Base-by-base conservation (phyloP, 1,284 basidiomycete genomes). In the Ustilago tritici region DNA sequence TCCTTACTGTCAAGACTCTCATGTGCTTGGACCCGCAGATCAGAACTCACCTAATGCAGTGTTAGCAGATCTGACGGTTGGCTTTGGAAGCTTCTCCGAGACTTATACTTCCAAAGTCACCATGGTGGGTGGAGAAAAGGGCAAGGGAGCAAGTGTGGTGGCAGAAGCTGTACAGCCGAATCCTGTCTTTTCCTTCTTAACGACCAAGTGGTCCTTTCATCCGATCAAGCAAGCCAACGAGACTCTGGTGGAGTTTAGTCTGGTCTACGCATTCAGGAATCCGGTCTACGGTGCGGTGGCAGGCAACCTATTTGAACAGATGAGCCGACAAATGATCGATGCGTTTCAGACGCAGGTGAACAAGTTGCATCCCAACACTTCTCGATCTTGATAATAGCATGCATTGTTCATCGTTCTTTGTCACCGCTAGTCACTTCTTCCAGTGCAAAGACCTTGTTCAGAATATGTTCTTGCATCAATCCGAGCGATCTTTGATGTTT, bases 31-130 rank as follows among this genome's bases (percentile, higher is more conserved):
- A 52, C 43, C 66, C 12, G 55, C 68, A 31, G 14, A 56, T 14
- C 15, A 14, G 0, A 23, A 38, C 1, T 7, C 46, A 4, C n/a
- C 63, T 3, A 34, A 32, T 4, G 59, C 55, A 31, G 60, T 81
- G 3, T 56, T 95, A 47, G 95, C 93, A 10, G 94, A 98, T 84
- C 88, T 98, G 65, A 91, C 91, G 0, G 93, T 97, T 31, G 94
- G 94, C 0, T 98, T 98, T 85, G 90, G 95, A 75, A 89, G 91
- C 7, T 92, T 98, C 82, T 89, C 90, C 73, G 96, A 98, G 87
- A 92, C 91, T 84, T 99, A 98, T 87, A 89, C 93, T 52, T 95
- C 94, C 84, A 89, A 89, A 56, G 95, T 98, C 49, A 92, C 91
- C 9, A 93, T 94, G 79, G 0, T 50, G 41, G 88, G 87, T 57